These are phyloP conservation scores for Neonectria punicea DNA, from an alignment of 2,329 filamentous ascomycete species.

Conservation along the genomic window DNA sequence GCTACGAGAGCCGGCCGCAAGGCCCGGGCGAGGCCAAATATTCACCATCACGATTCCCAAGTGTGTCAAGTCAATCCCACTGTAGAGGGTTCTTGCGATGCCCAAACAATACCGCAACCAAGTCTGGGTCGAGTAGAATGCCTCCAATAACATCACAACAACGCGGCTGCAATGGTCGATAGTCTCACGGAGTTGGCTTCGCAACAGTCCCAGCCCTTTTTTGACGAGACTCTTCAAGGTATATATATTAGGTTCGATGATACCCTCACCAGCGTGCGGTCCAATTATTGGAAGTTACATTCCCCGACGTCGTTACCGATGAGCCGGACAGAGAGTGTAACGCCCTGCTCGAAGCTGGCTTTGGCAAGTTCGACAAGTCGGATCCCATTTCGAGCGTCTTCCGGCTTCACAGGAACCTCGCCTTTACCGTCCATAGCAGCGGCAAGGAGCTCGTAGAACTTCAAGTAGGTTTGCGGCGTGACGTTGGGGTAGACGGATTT, in stretches of 20 bases:
- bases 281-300: no score
- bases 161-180: not conserved
- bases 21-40: not conserved
- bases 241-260: no score
- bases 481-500: constrained; percentile 1
- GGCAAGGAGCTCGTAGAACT: not conserved
- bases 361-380: not conserved
- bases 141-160: not conserved
- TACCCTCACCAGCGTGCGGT: no score
- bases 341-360: not conserved
- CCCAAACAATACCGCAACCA: not conserved
- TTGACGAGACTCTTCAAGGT: not conserved
- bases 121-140: not conserved
- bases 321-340: not conserved
- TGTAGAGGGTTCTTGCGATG: not conserved
- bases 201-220: no score
- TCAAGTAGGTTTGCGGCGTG: not conserved
- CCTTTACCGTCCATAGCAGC: not conserved
- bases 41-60: not conserved
- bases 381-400: not conserved
- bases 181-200: not conserved
- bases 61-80: not conserved
- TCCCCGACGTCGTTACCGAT: no score
- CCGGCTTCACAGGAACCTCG: not conserved
- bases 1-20: no score